phyloP scores from a whole-genome alignment of 139 green algal genomes.

The Asterochloris erici region DNA sequence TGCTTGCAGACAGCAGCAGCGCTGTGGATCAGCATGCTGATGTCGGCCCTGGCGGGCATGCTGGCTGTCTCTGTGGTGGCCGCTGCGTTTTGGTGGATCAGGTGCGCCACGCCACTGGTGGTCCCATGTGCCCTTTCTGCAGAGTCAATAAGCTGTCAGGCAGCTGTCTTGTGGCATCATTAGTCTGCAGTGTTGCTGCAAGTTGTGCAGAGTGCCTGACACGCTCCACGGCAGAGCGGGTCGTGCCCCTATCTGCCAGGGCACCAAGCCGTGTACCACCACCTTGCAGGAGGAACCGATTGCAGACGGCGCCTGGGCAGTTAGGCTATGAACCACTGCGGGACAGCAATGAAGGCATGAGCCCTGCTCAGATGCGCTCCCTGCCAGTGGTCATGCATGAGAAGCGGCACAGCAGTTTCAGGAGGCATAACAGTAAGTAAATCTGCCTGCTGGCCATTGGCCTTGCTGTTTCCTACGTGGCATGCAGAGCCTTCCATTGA shows the following conservation, averaged over 20 bases:
- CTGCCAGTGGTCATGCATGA: conserved; percentile 51
- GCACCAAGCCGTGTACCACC: too few species aligned
- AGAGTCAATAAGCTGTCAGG: too few species aligned
- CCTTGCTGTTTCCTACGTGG: too few species aligned
- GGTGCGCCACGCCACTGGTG: conserved; percentile 3
- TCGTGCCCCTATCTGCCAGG: too few species aligned
- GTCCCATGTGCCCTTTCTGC: too few species aligned
- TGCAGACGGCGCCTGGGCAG: conserved; percentile 2
- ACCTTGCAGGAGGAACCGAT: neutral
- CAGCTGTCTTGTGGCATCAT: too few species aligned
- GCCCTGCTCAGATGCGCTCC: conserved; percentile 28
- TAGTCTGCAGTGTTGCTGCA: too few species aligned
- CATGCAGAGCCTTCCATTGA: too few species aligned
- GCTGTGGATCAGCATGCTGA: conserved; percentile 68
- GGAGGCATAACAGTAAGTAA: too few species aligned
- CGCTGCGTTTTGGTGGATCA: conserved; percentile 62
- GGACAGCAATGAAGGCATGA: conserved; percentile 35
- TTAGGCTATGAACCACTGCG: conserved; percentile 18
- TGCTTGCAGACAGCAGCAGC: conserved; percentile 27
- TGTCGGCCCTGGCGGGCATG: conserved; percentile 59
- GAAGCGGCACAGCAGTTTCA: neutral
- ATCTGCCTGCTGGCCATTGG: too few species aligned
- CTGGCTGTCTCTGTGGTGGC: conserved; percentile 64
- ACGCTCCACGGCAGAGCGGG: too few species aligned
- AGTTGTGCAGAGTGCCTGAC: too few species aligned